phyloP scores from a whole-genome alignment of 129 eudicot species.

The Logfia minima region DNA sequence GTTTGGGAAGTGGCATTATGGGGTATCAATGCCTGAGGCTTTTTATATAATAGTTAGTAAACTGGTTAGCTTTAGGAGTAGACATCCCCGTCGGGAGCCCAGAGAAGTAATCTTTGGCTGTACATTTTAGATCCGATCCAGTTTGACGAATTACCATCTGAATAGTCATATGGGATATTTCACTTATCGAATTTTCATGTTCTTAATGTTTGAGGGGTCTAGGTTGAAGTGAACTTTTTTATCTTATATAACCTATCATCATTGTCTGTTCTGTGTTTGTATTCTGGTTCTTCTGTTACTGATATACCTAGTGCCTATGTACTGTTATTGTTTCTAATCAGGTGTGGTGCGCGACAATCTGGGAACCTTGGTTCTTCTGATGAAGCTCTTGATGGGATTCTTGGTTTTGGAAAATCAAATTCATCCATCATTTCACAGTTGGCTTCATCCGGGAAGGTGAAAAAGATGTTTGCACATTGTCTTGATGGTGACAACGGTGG shows the following conservation, averaged over 20 bases:
- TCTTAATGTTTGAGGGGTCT: conserved; percentile 11
- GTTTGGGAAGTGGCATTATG: too few species aligned
- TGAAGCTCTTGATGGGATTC: conserved; percentile 90
- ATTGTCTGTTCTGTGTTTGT: conserved; percentile 11
- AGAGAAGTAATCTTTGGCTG: neutral
- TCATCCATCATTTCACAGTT: conserved; percentile 85
- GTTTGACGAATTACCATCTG: too few species aligned
- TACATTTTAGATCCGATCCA: neutral
- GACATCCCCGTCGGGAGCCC: too few species aligned
- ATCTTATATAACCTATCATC: neutral
- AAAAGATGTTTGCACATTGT: conserved; percentile 97
- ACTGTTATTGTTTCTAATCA: conserved; percentile 25
- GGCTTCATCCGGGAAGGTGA: conserved; percentile 81
- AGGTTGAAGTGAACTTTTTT: neutral
- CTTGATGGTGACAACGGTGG: conserved; percentile 92
- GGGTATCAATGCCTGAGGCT: too few species aligned
- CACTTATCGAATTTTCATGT: neutral
- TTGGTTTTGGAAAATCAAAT: conserved; percentile 91
- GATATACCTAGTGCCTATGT: conserved; percentile 16
- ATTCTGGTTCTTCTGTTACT: conserved; percentile 12
- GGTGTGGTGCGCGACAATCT: conserved; percentile 83
- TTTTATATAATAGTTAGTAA: too few species aligned
- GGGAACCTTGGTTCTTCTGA: conserved; percentile 65
- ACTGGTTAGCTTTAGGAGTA: too few species aligned
- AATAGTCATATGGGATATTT: conserved; percentile 7